Evolutionary conservation across 2,329 filamentous ascomycete species (phyloP), one percentile per base, ranked within the genome.

Genomic region (Diaporthe caulivora): DNA sequence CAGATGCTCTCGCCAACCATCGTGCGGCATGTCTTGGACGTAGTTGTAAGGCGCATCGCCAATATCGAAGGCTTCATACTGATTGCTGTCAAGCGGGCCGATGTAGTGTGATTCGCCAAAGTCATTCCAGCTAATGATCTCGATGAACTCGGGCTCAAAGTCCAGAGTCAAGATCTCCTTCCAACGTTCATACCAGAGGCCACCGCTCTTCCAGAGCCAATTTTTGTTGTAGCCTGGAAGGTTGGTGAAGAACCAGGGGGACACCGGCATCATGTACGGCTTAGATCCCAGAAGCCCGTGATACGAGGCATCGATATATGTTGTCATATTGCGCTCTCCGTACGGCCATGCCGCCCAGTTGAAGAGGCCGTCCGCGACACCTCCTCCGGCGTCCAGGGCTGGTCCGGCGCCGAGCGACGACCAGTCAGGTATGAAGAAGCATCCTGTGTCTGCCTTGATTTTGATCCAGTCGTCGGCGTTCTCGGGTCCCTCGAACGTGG

Each of bases 141-240:
- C 76, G 40, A 79, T 37, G 26, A 84, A 84, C 42, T 87, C 90
- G 31, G 86, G 85, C 68, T 87, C n/a, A n/a, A n/a, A n/a, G 81
- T 71, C 84, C 84, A 88, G 89, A 91, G 13, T 89, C 78, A 31
- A 91, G n/a, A n/a, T 67, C 86, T 84, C 77, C 21, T 85, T 80
- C 90, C 90, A 92, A 13, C 90, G 86, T 71, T 89, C 83, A 75
- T 85, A 86, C 90, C 91, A 92, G 18, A 92, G 80, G 70, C 87
- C 83, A 76, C 92, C 90, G 21, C 89, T 87, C 24, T 85, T 84
- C 83, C 88, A 92, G 2, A 90, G 82, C 89, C 90, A 92, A 78
- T 91, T 90, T 80, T 92, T 92, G 62, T 82, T 80, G 77, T 86
- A 92, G 9, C 83, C 82, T 0, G 88, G 86, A 5, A 91, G 81